Evolutionary conservation across 257 asterid species (phyloP).

Genomic region (Knoxia roxburghii): DNA sequence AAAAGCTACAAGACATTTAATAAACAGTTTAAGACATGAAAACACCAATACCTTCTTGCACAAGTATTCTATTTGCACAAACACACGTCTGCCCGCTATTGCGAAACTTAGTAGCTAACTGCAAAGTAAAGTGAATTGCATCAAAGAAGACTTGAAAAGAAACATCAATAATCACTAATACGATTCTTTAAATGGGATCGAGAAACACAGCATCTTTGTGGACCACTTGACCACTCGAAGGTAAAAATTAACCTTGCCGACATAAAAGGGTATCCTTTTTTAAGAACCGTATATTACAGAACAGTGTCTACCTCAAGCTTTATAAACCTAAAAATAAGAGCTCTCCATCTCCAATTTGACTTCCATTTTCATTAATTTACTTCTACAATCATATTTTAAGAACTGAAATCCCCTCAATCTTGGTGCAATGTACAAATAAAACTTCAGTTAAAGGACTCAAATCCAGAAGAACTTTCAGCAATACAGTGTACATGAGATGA

Average conservation of each 20-base stretch:
- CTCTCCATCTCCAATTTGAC: not conserved
- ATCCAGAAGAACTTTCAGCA: too few species aligned
- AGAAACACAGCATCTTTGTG: too few species aligned
- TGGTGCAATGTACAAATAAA: not conserved
- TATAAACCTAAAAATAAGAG: not conserved
- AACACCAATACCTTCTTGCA: slow-evolving; percentile 75
- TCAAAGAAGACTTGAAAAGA: slow-evolving; percentile 11
- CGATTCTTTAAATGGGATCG: too few species aligned
- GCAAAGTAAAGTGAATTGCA: slow-evolving; percentile 30
- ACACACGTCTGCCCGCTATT: slow-evolving; percentile 99
- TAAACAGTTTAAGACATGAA: not conserved
- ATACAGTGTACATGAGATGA: too few species aligned
- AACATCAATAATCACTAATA: too few species aligned
- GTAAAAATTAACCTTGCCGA: too few species aligned
- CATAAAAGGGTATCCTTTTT: not conserved
- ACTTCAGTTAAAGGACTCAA: too few species aligned
- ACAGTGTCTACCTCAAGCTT: not conserved
- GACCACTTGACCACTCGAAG: too few species aligned
- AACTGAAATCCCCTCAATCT: not conserved
- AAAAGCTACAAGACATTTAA: not conserved
- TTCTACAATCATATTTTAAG: not conserved
- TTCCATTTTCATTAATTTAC: too few species aligned
- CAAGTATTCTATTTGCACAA: slow-evolving; percentile 91
- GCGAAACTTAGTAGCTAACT: slow-evolving; percentile 90
- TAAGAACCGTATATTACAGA: not conserved